These are phyloP conservation scores for Penicillium paneum DNA, from an alignment of 2,329 filamentous ascomycete species.

Conservation along the genomic window DNA sequence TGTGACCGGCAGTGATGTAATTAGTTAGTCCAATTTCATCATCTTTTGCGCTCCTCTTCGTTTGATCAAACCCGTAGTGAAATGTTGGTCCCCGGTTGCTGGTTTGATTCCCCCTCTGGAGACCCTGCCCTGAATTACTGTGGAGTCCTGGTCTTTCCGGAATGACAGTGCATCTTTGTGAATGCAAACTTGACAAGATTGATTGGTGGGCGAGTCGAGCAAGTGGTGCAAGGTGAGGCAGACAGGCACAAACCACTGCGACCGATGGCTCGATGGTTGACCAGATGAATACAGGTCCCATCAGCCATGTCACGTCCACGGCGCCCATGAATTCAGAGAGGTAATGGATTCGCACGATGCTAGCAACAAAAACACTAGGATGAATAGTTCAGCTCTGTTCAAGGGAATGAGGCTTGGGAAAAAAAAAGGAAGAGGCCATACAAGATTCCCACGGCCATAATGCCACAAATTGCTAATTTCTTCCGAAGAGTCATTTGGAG, in stretches of 20 bases:
- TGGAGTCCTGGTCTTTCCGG: not conserved
- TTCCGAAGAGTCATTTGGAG: not conserved
- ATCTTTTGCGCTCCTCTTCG: not conserved
- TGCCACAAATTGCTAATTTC: not conserved
- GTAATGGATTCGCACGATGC: not conserved
- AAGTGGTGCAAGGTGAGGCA: slow-evolving; percentile 18
- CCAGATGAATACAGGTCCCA: slow-evolving; percentile 14
- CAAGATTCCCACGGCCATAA: not conserved
- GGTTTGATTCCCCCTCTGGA: no score
- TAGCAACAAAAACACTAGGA: not conserved
- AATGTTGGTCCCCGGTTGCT: not conserved
- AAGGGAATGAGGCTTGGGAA: not conserved
- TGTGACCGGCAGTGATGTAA: not conserved
- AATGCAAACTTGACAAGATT: not conserved
- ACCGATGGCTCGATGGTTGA: slow-evolving; percentile 14
- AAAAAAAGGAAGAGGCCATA: not conserved
- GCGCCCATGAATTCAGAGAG: not conserved
- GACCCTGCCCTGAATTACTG: not conserved
- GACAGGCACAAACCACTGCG: slow-evolving; percentile 11
- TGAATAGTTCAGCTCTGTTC: not conserved
- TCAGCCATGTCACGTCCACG: slow-evolving; percentile 5
- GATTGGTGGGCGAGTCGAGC: not conserved
- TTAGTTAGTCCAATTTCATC: not conserved
- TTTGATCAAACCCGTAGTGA: not conserved
- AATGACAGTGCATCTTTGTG: not conserved